Evolutionary conservation across 2,329 filamentous ascomycete genomes (phyloP), one percentile per base, ranked within the genome.

Genomic region (Pyrenochaeta sp.): DNA sequence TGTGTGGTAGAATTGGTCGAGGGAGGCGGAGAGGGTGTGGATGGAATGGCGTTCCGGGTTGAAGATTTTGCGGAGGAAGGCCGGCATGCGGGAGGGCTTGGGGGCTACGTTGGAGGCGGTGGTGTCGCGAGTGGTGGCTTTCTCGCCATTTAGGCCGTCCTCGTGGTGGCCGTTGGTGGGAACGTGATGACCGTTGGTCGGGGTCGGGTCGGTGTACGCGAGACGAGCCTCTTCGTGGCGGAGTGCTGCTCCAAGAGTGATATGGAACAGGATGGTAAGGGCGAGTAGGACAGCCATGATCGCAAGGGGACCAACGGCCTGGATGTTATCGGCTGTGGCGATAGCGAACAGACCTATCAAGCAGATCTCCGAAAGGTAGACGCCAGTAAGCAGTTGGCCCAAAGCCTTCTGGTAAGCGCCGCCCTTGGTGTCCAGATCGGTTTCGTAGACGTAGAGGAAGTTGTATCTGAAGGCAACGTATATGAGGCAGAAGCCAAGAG

Each of bases 401-500:
- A 84, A 61, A 4, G 81, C 81, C 27, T 79, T 78, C 52, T 78
- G 76, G 65, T 83, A 83, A 2, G 77, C 76, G 15, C 76, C 76
- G 40, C 81, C 81, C 60, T 80, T 79, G 28, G 81, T 83, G 58
- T 84, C 81, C 51, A 81, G 75, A 39, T 75, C 64, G 55, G 79
- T 79, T 58, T 79, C 80, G 66, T 81, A 81, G 12, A 82, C 79
- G 64, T 82, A 84, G 10, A 83, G 76, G 62, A 83, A 74, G 58
- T 81, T 82, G 74, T 84, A 83, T 19, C 80, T 78, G 69, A 80
- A 83, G 50, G 78, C 80, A 42, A 82, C 59, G 68, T 83, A 83
- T 58, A 82, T 76, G 7, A 83, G 72, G 32, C 65, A 67, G 28
- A 83, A 71, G 15, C 81, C 80, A 13, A 82, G 66, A 6, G 74